A percentile compares a stretch with the other conserved stretches of the same genome.
Evolutionary conservation across 177 flowering plant species (phyloP).

Genomic region (Telopea speciosissima): DNA sequence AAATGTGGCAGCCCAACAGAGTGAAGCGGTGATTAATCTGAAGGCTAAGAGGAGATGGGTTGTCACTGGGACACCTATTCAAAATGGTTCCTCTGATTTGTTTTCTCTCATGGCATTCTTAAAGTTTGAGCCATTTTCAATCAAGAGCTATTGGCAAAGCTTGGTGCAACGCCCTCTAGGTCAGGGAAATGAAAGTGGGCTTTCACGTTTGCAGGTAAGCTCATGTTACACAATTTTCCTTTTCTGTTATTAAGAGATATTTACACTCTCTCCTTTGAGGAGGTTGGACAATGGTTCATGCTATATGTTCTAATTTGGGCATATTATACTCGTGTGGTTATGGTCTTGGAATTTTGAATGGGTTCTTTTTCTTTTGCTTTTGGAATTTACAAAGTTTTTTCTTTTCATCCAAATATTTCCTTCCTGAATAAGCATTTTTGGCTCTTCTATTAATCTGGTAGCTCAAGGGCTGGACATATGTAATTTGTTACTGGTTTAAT

Average conservation of each 20-base stretch:
- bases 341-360: neutral
- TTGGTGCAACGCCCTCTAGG: slow-evolving; percentile 66
- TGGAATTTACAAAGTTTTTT: neutral
- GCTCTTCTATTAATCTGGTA: neutral
- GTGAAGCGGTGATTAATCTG: slow-evolving; percentile 56
- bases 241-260: no score
- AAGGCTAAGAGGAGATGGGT: slow-evolving; percentile 76
- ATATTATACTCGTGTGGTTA: neutral
- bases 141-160: slow-evolving; percentile 66
- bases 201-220: slow-evolving; percentile 77
- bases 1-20: slow-evolving; percentile 54
- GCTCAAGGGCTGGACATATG: neutral
- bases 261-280: no score
- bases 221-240: neutral
- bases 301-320: neutral
- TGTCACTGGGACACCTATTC: slow-evolving; percentile 90
- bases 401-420: neutral
- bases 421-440: neutral
- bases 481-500: neutral
- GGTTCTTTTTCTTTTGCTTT: neutral
- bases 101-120: slow-evolving; percentile 79
- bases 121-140: slow-evolving; percentile 83
- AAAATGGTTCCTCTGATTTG: slow-evolving; percentile 75
- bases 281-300: neutral
- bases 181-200: slow-evolving; percentile 53